phyloP scores from a whole-genome alignment of 1,139 yeast species.

The Hansenula anomala region DNA sequence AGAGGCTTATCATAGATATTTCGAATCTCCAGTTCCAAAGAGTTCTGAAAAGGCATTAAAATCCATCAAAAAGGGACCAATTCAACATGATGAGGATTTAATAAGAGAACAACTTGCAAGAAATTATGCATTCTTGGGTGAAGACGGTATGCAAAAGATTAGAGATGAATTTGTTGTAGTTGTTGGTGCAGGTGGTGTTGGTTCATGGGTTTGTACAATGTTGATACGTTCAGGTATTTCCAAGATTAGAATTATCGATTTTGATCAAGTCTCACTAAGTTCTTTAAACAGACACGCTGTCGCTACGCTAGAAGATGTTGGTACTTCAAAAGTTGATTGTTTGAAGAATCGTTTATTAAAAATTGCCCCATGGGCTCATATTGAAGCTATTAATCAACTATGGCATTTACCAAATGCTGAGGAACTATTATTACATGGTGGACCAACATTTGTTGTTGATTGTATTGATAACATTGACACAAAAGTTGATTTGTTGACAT shows the following conservation, averaged over 20 bases:
- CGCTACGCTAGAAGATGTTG: conserved; percentile 85
- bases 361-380: conserved; percentile 88
- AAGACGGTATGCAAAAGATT: conserved; percentile 73
- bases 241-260: conserved; percentile 75
- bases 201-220: conserved; percentile 95
- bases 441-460: conserved; percentile 77
- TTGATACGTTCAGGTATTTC: conserved; percentile 87
- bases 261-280: conserved; percentile 91
- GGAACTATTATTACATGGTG: conserved; percentile 47
- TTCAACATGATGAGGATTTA: conserved; percentile 60
- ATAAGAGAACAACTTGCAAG: conserved; percentile 89
- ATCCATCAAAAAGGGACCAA: conserved; percentile 6
- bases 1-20: conserved; percentile 35
- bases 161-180: conserved; percentile 74
- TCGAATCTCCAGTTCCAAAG: not conserved
- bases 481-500: conserved; percentile 81
- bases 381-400: conserved; percentile 71
- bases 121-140: conserved; percentile 86
- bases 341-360: conserved; percentile 56
- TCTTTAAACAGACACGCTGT: conserved; percentile 93
- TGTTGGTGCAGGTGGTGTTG: conserved; percentile 99
- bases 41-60: not conserved
- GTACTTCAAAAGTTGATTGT: conserved; percentile 81
- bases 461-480: conserved; percentile 96
- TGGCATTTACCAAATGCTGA: conserved; percentile 70